Evolutionary conservation across 768 basidiomycete genomes (phyloP).

Genomic region (Lyophyllum shimeji): DNA sequence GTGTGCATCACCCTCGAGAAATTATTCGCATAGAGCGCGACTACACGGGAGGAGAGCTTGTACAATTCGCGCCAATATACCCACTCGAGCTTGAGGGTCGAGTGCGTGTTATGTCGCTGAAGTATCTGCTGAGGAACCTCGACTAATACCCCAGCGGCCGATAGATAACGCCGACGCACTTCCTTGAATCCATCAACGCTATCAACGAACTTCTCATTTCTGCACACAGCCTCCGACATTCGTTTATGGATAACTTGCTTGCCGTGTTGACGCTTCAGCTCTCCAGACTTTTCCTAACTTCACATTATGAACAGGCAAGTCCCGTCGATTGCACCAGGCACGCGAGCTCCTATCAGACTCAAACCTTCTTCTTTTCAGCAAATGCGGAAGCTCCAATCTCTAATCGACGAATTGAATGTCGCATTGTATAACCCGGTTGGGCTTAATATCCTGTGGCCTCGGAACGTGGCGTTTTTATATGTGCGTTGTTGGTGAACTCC

Average conservation of each 20-base stretch:
- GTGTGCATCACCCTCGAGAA: constrained; percentile 88
- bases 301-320: constrained; percentile 82
- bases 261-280: constrained; percentile 81
- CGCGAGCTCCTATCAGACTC: background rate
- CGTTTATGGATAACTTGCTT: constrained; percentile 77
- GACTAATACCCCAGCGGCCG: constrained; percentile 5
- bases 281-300: constrained; percentile 61
- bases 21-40: constrained; percentile 91
- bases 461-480: constrained; percentile 84
- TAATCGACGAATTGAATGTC: constrained; percentile 69
- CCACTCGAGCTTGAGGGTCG: constrained; percentile 92
- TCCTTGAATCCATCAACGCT: constrained; percentile 85
- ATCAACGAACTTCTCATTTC: constrained; percentile 88
- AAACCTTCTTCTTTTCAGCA: constrained; percentile 49
- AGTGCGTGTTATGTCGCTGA: constrained; percentile 46
- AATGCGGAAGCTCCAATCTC: constrained; percentile 62
- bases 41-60: constrained; percentile 85
- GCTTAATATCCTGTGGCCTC: constrained; percentile 84
- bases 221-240: constrained; percentile 75
- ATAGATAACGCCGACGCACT: constrained; percentile 89
- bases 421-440: constrained; percentile 83
- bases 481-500: constrained; percentile 50
- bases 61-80: constrained; percentile 87
- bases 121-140: constrained; percentile 1
- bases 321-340: background rate